Conservation (phyloP, 108 stramenopile genomes). For the Skeletonema marinoi region DNA sequence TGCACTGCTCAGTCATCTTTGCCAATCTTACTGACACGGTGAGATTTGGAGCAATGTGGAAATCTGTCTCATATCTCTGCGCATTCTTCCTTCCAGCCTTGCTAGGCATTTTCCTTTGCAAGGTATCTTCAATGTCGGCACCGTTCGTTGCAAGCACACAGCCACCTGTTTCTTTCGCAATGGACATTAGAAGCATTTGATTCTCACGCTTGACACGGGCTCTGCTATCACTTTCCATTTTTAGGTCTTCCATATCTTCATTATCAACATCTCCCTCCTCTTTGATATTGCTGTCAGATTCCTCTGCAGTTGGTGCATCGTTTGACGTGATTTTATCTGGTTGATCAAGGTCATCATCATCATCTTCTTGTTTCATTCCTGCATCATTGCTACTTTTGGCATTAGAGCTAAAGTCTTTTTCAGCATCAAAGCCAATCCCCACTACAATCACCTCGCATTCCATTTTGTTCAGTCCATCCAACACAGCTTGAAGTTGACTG, state of each 20-base stretch:
- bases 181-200: constrained; percentile 65
- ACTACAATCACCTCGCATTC: constrained; percentile 66
- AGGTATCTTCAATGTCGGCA: constrained; percentile 54
- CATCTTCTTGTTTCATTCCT: constrained; percentile 6
- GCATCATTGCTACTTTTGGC: background rate
- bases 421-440: constrained; percentile 58
- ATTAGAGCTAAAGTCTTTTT: constrained; percentile 17
- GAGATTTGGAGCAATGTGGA: constrained; percentile 73
- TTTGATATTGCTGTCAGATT: background rate
- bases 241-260: constrained; percentile 7
- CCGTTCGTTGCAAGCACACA: constrained; percentile 62
- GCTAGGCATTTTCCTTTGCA: constrained; percentile 22
- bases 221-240: background rate
- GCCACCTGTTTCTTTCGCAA: constrained; percentile 77
- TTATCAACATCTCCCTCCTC: constrained; percentile 25
- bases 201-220: constrained; percentile 60
- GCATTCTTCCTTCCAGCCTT: constrained; percentile 31
- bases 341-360: background rate
- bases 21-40: constrained; percentile 53
- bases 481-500: constrained; percentile 53
- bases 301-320: constrained; percentile 16
- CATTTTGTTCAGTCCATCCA: constrained; percentile 64
- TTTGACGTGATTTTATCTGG: background rate
- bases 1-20: constrained; percentile 40
- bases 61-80: constrained; percentile 52